phyloP scores from a whole-genome alignment of 768 basidiomycete species.

The Polyporus arcularius region DNA sequence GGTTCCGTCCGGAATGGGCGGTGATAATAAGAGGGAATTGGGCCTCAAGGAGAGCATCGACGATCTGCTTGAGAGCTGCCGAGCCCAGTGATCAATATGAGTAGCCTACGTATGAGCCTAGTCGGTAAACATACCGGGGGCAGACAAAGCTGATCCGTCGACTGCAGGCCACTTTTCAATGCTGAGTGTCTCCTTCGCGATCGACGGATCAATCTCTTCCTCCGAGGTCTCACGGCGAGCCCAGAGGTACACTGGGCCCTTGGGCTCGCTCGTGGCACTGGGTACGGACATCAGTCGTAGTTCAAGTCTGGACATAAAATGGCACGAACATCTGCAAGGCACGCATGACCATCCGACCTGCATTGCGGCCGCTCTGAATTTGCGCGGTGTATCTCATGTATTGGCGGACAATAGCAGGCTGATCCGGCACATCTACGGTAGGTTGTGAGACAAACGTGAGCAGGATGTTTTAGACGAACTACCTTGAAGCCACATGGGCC shows the following conservation, averaged over 20 bases:
- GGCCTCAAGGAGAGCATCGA: slow-evolving; percentile 50
- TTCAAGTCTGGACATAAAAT: neutral
- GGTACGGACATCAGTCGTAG: neutral
- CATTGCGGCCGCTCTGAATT: slow-evolving; percentile 54
- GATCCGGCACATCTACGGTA: slow-evolving; percentile 62
- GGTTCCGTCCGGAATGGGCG: slow-evolving; percentile 61
- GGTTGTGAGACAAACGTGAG: neutral
- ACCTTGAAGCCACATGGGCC: slow-evolving; percentile 77
- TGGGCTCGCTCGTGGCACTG: slow-evolving; percentile 68
- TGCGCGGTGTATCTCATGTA: slow-evolving; percentile 73
- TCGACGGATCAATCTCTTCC: slow-evolving; percentile 51
- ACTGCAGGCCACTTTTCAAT: slow-evolving; percentile 52
- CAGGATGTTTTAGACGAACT: neutral
- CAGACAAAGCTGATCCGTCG: slow-evolving; percentile 50
- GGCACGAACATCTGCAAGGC: slow-evolving; percentile 63
- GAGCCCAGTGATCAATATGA: neutral
- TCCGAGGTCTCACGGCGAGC: slow-evolving; percentile 71
- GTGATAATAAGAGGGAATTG: slow-evolving; percentile 64
- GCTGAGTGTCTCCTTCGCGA: slow-evolving; percentile 33
- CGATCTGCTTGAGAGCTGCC: slow-evolving; percentile 40
- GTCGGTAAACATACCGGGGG: slow-evolving; percentile 27
- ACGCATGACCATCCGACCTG: slow-evolving; percentile 52
- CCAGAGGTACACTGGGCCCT: slow-evolving; percentile 76
- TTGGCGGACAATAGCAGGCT: slow-evolving; percentile 68
- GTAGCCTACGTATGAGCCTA: neutral